phyloP scores from a whole-genome alignment of 2,329 filamentous ascomycete genomes.

The Trichoderma aggressivum region DNA sequence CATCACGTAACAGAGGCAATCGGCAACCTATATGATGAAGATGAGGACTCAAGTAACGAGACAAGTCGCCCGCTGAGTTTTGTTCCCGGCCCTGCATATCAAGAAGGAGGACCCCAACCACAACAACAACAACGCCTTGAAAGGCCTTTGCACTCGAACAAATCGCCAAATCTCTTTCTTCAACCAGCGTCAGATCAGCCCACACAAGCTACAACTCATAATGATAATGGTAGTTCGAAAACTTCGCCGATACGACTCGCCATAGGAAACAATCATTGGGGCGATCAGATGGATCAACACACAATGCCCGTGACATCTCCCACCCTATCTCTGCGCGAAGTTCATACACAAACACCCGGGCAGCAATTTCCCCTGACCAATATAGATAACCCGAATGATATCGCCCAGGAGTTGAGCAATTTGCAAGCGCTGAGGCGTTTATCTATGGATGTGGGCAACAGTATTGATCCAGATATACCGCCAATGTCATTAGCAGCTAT shows the following conservation, averaged over 20 bases:
- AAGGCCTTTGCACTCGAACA: conserved; percentile 29
- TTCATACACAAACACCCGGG: conserved; percentile 58
- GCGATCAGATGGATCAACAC: conserved; percentile 39
- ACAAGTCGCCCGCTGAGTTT: conserved; percentile 69
- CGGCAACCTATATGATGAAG: conserved; percentile 82
- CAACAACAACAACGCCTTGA: conserved; percentile 12
- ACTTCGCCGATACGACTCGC: conserved; percentile 44
- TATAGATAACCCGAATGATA: conserved; percentile 83
- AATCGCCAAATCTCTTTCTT: conserved; percentile 40
- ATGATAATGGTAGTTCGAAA: conserved; percentile 35
- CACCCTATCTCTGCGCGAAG: conserved; percentile 51
- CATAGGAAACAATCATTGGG: conserved; percentile 40
- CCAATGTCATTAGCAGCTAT: conserved; percentile 66
- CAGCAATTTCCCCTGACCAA: conserved; percentile 78
- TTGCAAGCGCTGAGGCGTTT: conserved; percentile 84
- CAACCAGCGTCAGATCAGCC: conserved; percentile 45
- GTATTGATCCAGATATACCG: conserved; percentile 69
- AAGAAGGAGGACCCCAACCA: conserved; percentile 45
- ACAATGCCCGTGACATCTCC: conserved; percentile 49
- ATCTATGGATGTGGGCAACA: conserved; percentile 88
- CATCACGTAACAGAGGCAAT: conserved; percentile 95
- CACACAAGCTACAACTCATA: conserved; percentile 10
- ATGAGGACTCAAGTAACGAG: conserved; percentile 59
- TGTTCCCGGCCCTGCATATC: conserved; percentile 54
- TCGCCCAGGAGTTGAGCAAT: conserved; percentile 90